Conservation (phyloP, 106 monocot species). For the Agapanthus africanus region DNA sequence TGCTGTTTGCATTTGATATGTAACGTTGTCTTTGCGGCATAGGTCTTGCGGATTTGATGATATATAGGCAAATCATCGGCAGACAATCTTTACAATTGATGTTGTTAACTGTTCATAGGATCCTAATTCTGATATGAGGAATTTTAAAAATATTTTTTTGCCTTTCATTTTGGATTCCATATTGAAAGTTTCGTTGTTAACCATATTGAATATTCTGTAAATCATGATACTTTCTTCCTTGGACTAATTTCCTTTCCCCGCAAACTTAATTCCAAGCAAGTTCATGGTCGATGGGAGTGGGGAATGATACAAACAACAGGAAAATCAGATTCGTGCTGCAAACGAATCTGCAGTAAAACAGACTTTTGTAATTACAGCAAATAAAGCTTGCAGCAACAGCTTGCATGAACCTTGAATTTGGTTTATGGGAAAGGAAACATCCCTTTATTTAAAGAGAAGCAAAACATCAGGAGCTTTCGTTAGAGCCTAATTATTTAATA, state of each 20-base stretch:
- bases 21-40: not conserved
- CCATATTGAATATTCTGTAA: too few species aligned
- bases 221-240: too few species aligned
- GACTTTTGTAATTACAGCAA: too few species aligned
- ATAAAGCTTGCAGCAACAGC: not conserved
- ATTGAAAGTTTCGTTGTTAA: too few species aligned
- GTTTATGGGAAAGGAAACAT: not conserved
- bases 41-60: not conserved
- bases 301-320: not conserved
- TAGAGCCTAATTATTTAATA: not conserved
- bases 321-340: too few species aligned
- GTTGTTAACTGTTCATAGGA: too few species aligned
- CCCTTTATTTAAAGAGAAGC: not conserved
- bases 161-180: too few species aligned
- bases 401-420: not conserved
- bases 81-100: not conserved
- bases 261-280: too few species aligned
- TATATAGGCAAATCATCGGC: not conserved
- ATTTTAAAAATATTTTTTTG: too few species aligned
- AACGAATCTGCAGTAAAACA: not conserved
- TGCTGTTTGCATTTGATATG: not conserved
- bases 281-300: not conserved
- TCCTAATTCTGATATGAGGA: too few species aligned
- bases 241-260: too few species aligned
- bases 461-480: not conserved